Percentiles rank a stretch among this genome's conserved stretches.
Evolutionary conservation across 2,329 filamentous ascomycete genomes (phyloP).

Genomic region (Colletotrichum godetiae): DNA sequence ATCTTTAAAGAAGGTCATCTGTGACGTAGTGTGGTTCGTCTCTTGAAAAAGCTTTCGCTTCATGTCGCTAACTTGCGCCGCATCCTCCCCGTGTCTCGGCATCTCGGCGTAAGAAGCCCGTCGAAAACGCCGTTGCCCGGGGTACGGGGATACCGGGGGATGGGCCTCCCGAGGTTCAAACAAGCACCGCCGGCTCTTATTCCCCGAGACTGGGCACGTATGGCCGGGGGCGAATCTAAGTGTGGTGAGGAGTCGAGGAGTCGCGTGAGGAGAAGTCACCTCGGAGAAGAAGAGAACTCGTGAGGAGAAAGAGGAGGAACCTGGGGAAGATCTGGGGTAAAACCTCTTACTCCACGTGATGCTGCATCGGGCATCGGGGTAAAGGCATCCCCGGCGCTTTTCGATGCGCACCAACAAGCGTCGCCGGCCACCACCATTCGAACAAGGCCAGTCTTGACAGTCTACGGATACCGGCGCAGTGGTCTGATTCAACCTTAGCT

Average conservation of each 20-base stretch:
- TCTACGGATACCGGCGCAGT: neutral
- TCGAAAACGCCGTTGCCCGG: neutral
- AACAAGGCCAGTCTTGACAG: neutral
- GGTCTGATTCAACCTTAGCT: neutral
- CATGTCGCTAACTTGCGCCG: neutral
- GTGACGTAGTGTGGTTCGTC: neutral
- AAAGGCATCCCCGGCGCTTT: neutral
- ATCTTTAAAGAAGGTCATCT: neutral
- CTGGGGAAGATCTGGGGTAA: neutral
- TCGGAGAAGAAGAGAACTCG: no score
- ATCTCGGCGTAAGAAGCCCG: neutral
- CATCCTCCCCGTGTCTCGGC: neutral
- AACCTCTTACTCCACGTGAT: neutral
- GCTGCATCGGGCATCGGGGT: neutral
- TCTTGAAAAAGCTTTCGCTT: neutral
- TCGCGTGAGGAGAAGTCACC: no score
- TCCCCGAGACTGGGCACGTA: neutral
- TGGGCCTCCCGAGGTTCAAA: neutral
- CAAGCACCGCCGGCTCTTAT: neutral
- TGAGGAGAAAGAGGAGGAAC: neutral
- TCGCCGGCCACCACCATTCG: neutral
- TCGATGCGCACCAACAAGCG: neutral
- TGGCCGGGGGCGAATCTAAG: neutral
- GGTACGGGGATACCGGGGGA: constrained; percentile 2
- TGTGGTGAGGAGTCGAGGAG: neutral